Conservation (phyloP, 768 basidiomycete genomes). For the Lentinus brumalis region DNA sequence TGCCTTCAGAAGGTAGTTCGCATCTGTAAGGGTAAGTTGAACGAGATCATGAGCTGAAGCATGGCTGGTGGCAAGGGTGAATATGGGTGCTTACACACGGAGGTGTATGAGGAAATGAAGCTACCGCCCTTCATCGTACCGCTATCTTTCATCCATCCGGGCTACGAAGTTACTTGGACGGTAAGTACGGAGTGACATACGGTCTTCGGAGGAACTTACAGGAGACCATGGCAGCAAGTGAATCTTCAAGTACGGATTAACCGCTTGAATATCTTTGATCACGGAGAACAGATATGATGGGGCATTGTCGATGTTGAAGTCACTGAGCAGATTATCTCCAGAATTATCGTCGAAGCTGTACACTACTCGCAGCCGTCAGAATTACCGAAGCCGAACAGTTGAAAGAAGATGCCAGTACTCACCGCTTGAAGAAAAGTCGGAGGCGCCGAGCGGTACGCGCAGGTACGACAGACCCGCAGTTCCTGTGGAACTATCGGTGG, state of each 20-base stretch:
- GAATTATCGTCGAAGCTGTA: constrained; percentile 68
- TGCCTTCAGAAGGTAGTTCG: constrained; percentile 71
- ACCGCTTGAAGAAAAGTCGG: constrained; percentile 70
- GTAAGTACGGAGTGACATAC: not conserved
- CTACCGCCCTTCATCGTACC: constrained; percentile 68
- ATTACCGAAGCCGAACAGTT: not conserved
- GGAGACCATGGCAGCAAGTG: constrained; percentile 79
- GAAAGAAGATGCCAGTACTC: constrained; percentile 13
- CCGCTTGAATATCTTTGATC: constrained; percentile 61
- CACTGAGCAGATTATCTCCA: constrained; percentile 58
- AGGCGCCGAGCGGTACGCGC: constrained; percentile 70
- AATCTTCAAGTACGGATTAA: constrained; percentile 55
- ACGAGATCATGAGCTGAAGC: too few species aligned
- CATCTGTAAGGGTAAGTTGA: constrained; percentile 43
- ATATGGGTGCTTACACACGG: constrained; percentile 43
- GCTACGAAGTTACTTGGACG: constrained; percentile 40
- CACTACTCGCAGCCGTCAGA: constrained; percentile 28
- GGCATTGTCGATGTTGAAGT: constrained; percentile 57
- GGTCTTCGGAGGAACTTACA: constrained; percentile 38
- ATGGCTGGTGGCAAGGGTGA: not conserved
- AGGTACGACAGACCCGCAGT: constrained; percentile 71
- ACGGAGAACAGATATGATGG: constrained; percentile 67
- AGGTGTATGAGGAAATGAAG: constrained; percentile 48
- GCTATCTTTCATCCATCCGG: constrained; percentile 77
- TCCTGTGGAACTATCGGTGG: constrained; percentile 54